phyloP scores from a whole-genome alignment of 176 grass and related monocot genomes.

The Areca catechu region DNA sequence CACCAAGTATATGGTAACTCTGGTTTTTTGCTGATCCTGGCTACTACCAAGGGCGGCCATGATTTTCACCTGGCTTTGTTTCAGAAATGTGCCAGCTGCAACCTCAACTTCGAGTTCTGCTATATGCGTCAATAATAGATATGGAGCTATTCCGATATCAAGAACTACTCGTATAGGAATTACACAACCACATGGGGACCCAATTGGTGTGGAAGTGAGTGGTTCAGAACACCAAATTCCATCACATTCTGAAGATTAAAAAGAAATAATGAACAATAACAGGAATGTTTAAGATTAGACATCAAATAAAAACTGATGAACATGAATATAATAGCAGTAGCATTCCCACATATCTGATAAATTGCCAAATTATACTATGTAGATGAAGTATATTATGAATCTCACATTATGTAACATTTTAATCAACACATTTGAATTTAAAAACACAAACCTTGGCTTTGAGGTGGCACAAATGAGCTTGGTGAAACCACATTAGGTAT shows the following conservation, averaged over 20 bases:
- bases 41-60: conserved; percentile 79
- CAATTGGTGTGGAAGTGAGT: conserved; percentile 55
- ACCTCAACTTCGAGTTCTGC: conserved; percentile 80
- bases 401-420: not conserved
- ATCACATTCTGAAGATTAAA: conserved; percentile 50
- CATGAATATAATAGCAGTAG: not conserved
- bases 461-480: conserved; percentile 31
- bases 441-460: conserved; percentile 34
- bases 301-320: not conserved
- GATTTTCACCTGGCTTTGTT: conserved; percentile 97
- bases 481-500: conserved; percentile 31
- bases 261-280: conserved; percentile 4
- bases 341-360: not conserved
- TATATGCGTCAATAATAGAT: conserved; percentile 77
- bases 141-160: conserved; percentile 66
- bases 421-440: not conserved
- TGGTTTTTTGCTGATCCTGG: conserved; percentile 74
- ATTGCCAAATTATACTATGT: not conserved
- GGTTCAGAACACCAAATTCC: conserved; percentile 52
- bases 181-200: conserved; percentile 85
- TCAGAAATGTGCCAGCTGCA: conserved; percentile 86
- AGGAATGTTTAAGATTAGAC: not conserved
- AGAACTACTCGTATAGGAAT: conserved; percentile 54
- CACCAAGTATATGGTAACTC: conserved; percentile 83
- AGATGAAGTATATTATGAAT: too few species aligned